A percentile compares a stretch with the other conserved stretches of the same genome.
Evolutionary conservation across 2,329 filamentous ascomycete species (phyloP).

Genomic region (Neurospora crassa): DNA sequence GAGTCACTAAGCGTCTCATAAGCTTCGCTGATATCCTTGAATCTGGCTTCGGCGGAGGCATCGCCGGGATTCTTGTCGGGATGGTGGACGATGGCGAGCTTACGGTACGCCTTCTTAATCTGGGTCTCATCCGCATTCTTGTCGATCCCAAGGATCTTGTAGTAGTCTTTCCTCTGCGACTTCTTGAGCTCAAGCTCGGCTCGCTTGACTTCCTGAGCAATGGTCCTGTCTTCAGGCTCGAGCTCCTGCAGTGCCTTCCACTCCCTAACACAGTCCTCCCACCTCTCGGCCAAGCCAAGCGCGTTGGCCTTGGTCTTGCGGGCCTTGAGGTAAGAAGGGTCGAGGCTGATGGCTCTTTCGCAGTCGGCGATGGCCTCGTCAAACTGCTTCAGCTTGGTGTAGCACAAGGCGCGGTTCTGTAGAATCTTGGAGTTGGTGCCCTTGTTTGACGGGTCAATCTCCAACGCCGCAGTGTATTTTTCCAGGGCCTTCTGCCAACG

Average conservation of each 20-base stretch:
- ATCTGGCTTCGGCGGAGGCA: constrained; percentile 72
- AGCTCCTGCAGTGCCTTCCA: constrained; percentile 78
- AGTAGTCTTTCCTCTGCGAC: constrained; percentile 94
- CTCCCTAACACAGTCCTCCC: constrained; percentile 85
- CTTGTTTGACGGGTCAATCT: constrained; percentile 80
- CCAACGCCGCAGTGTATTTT: constrained; percentile 73
- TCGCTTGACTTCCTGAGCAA: constrained; percentile 76
- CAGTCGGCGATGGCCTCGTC: constrained; percentile 76
- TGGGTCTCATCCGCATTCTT: constrained; percentile 77
- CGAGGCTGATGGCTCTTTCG: constrained; percentile 71
- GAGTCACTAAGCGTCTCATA: constrained; percentile 93
- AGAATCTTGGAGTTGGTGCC: constrained; percentile 90
- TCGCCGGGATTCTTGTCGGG: constrained; percentile 96
- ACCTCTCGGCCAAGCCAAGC: constrained; percentile 72
- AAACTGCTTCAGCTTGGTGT: constrained; percentile 75
- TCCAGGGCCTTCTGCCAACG: constrained; percentile 73
- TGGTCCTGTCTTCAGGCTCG: constrained; percentile 70
- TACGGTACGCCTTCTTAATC: constrained; percentile 96
- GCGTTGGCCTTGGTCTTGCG: constrained; percentile 92
- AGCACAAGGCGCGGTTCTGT: constrained; percentile 84
- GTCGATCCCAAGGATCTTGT: constrained; percentile 85
- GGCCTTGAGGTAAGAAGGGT: constrained; percentile 80
- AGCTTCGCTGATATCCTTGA: constrained; percentile 96
- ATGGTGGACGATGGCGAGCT: constrained; percentile 86
- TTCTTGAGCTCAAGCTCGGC: constrained; percentile 97